Percentiles rank a stretch among this genome's conserved stretches.
These are phyloP conservation scores for Calonectria pteridis DNA, from an alignment of 2,329 filamentous ascomycete species.

Conservation along the genomic window DNA sequence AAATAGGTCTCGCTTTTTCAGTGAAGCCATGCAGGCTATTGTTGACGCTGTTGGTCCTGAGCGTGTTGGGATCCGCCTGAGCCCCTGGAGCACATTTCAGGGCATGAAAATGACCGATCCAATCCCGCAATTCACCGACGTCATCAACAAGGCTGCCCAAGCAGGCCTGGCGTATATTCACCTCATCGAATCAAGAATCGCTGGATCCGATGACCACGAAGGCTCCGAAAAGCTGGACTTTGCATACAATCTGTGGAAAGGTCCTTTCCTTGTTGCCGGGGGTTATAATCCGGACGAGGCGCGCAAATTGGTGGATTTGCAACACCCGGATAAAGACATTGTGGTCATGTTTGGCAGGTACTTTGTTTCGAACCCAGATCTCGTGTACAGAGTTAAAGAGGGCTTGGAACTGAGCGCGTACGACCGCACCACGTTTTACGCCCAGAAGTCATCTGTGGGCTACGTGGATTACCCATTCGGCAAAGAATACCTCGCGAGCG, in stretches of 20 bases:
- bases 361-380: conserved; percentile 48
- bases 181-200: conserved; percentile 69
- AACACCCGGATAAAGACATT: conserved; percentile 47
- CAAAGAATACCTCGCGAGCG: conserved; percentile 21
- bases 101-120: conserved; percentile 74
- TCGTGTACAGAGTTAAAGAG: conserved; percentile 42
- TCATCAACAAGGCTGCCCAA: conserved; percentile 63
- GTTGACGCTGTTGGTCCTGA: conserved; percentile 61
- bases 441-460: conserved; percentile 22
- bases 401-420: conserved; percentile 44
- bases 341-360: conserved; percentile 50
- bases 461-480: conserved; percentile 49
- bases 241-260: conserved; percentile 49
- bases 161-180: conserved; percentile 72
- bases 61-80: conserved; percentile 67
- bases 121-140: conserved; percentile 71
- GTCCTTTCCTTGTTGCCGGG: conserved; percentile 50
- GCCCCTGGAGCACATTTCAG: conserved; percentile 72
- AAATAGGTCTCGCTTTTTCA: conserved; percentile 64
- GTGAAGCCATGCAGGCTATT: conserved; percentile 60
- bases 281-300: conserved; percentile 47
- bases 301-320: conserved; percentile 43
- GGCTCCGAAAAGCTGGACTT: conserved; percentile 49
- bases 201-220: conserved; percentile 56
- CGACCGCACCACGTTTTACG: conserved; percentile 46